Evolutionary conservation across 345 rosid species (phyloP), one percentile per base, ranked within the genome.

Genomic region (Murraya koenigii): DNA sequence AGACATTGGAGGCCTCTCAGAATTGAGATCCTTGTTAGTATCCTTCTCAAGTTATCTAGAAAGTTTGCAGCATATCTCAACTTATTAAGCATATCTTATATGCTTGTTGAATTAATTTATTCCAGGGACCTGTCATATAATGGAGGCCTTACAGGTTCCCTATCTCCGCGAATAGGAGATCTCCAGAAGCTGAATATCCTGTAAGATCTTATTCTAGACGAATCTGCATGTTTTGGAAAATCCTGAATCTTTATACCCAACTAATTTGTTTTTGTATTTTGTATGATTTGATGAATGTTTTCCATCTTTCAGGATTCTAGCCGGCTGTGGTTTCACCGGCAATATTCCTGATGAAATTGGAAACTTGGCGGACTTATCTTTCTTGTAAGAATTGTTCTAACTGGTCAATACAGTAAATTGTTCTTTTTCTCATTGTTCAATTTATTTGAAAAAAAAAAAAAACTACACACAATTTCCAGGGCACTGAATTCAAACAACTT

Each of bases 401-500:
- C 62, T 25, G 8, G 7, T 58, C 71, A n/a, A 58, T 10, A 28
- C 6, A 15, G 32, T 20, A 56, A 10, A 47, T 20, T 44, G 35
- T 61, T 71, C 35, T 1, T 19, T 52, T 22, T 3, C 32, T 2
- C 22, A 30, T 20, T 30, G 13, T 54, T 22, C 60, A 30, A 32
- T 69, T 82, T 75, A 68, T 69, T 75, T 32, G 32, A 2, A 30
- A 30, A 30, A 39, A 39, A 69, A 56, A 36, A 75, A 13, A 5
- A 68, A 11, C 66, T 75, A 71, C 58, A 19, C 13, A 41, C 4
- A 19, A 28, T 78, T 77, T 38, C 66, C 87, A 96, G 98, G 92
- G 99, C 99, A 69, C 87, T 96, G 83, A 94, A 96, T 83, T 89
- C 94, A n/a, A 96, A 94, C 84, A 92, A 96, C 77, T 91, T 96